Evolutionary conservation across 345 rosid genomes (phyloP), one percentile per base, ranked within the genome.

Genomic region (Firmiana major): DNA sequence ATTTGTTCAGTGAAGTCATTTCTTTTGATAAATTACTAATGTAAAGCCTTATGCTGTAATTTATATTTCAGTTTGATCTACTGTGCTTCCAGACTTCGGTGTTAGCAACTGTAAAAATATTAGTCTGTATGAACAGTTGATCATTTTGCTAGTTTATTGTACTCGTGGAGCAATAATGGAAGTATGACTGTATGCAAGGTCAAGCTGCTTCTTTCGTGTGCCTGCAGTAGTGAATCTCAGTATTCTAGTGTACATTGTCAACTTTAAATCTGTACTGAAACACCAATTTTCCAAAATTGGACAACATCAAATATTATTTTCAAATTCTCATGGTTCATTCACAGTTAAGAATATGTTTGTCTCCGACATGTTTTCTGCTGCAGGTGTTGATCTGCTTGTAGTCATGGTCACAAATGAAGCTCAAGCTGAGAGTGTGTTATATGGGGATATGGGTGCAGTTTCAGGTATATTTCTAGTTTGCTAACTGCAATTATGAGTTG

Each of bases 331-430:
- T 51, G 58, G 31, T 42, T 45, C 58, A 42, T 58, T 70, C 16
- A 42, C 24, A 8, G n/a, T n/a, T n/a, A n/a, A n/a, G 45, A 40
- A 70, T 17, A 34, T 24, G 45, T 70, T 28, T 51, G 22, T 83
- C 68, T 73, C 13, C 42, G 63, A 75, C 40, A 54, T 63, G 5
- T 78, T 78, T 34, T 75, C 58, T 69, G 71, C 54, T 77, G 57
- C 87, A 95, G 99, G 88, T 84, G 92, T 89, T 76, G 93, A 93
- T 84, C 85, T 95, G 80, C 92, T 95, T 74, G 87, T 95, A 62
- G 75, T 95, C 82, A 95, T 95, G 98, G 98, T 94, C 75, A 89
- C 98, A 75, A 94, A 93, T 78, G 99, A 94, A 86, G 83, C 84
- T 79, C 99, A 93, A 85, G 99, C 91, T 60, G 98, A 93, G 78